Base-by-base conservation (phyloP, 495 filamentous ascomycete genomes). In the Ramalina intermedia region DNA sequence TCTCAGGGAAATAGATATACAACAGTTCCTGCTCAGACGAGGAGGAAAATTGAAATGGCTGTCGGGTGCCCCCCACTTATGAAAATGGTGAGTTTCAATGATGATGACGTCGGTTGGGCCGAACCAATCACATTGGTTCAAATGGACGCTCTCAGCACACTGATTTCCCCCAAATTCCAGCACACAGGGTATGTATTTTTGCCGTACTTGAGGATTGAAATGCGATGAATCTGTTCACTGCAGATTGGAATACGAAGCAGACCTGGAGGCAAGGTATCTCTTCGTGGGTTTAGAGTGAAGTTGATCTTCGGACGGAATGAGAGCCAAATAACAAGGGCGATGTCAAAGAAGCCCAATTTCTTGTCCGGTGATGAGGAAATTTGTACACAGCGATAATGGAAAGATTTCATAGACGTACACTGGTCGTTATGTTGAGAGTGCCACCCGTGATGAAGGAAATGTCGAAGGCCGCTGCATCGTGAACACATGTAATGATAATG, bases 241-340 rank as follows among this genome's bases (percentile, higher is more conserved):
- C 54, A 54, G 43, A 44, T 45, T 55, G 60, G 58, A 61, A 61
- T 54, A 60, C 60, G 57, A 49, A 54, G 46, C 39, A 57, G 43
- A 29, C 54, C 45, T 46, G 49, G 14, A 41, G 27, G 6, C 20
- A 37, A 33, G 40, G 17, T 48, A 57, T 29, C 46, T 58, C 49
- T 37, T 46, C 58, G 61, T 54, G 59, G 60, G 53, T 62, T 65
- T 57, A 51, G 61, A 64, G 55, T 47, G 43, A 40, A 50, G 14
- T 61, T 61, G 47, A 56, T 73, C 56, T 75, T 49, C 68, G 70
- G 72, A 70, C 60, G 61, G 59, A 68, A 72, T 71, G 66, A 71
- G 69, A 68, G 67, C 68, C 62, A 66, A 64, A 68, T 63, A 58
- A 63, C 67, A 67, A 58, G 42, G 57, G 29, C 29, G 49, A 51